These are phyloP conservation scores for Gynochthodes officinalis DNA, from an alignment of 257 asterid genomes.

Conservation along the genomic window DNA sequence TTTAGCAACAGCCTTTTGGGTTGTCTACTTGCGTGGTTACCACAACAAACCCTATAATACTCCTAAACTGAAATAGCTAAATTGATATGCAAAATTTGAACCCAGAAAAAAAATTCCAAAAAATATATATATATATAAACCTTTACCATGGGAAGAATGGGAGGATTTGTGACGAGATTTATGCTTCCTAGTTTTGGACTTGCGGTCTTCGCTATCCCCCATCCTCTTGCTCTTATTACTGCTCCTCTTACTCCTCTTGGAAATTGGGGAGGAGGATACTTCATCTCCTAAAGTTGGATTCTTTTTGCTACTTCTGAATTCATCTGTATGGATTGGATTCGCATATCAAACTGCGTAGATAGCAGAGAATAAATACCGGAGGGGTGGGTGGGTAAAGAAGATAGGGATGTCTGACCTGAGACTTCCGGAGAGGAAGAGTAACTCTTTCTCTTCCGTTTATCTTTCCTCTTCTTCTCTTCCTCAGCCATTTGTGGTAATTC, in stretches of 20 bases:
- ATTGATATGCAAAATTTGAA: background rate
- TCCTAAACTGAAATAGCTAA: background rate
- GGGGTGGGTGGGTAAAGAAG: background rate
- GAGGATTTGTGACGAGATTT: constrained; percentile 12
- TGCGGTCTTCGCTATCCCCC: constrained; percentile 13
- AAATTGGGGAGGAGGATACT: background rate
- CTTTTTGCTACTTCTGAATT: background rate
- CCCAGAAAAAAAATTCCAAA: background rate
- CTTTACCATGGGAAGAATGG: constrained; percentile 21
- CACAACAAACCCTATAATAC: background rate
- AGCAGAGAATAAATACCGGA: no score
- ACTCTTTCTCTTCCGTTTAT: constrained; percentile 13
- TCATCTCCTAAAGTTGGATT: constrained; percentile 3
- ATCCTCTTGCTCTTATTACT: background rate
- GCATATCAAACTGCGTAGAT: no score
- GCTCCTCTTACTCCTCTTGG: background rate
- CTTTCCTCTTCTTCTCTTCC: background rate
- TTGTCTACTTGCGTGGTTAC: no score
- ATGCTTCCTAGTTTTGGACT: constrained; percentile 15
- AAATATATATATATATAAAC: background rate
- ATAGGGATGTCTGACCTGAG: background rate
- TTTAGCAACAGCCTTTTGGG: no score
- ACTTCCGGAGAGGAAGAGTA: constrained; percentile 1
- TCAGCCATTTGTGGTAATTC: no score
- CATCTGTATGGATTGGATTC: constrained; percentile 9